These are phyloP conservation scores for Podaxis sp. DNA, from an alignment of 768 basidiomycete species.

Conservation along the genomic window DNA sequence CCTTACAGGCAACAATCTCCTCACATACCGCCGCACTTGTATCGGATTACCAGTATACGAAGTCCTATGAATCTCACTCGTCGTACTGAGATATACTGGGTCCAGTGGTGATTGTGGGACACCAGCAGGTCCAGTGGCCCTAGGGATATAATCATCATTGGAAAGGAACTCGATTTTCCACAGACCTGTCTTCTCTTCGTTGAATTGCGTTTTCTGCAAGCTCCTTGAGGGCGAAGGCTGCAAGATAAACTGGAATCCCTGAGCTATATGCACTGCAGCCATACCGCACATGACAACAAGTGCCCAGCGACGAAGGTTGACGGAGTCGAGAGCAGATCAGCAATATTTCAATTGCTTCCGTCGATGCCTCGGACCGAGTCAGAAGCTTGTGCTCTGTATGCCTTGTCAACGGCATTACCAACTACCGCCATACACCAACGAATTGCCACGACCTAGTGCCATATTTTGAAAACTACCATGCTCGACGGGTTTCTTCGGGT, in stretches of 20 bases:
- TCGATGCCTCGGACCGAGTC: too few species aligned
- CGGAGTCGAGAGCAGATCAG: too few species aligned
- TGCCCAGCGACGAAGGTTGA: slow-evolving; percentile 30
- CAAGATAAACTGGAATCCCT: slow-evolving; percentile 95
- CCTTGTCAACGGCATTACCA: too few species aligned
- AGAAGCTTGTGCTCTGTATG: too few species aligned
- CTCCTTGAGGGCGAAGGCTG: slow-evolving; percentile 36
- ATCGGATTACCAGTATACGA: slow-evolving; percentile 90
- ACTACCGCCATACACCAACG: too few species aligned
- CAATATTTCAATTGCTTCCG: too few species aligned
- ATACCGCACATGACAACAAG: slow-evolving; percentile 87
- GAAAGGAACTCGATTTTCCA: slow-evolving; percentile 56
- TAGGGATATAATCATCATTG: slow-evolving; percentile 53
- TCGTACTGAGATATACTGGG: slow-evolving; percentile 90
- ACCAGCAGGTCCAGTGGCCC: slow-evolving; percentile 64
- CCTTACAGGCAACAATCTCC: slow-evolving; percentile 62
- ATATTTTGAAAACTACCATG: slow-evolving; percentile 38
- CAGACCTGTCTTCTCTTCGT: slow-evolving; percentile 32
- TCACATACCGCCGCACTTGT: slow-evolving; percentile 85
- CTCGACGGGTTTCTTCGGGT: slow-evolving; percentile 59
- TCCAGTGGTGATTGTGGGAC: slow-evolving; percentile 59
- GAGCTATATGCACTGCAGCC: slow-evolving; percentile 87
- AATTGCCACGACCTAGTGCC: too few species aligned
- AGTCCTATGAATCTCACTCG: slow-evolving; percentile 92
- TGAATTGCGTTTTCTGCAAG: slow-evolving; percentile 23